Percentiles rank a stretch among this genome's conserved stretches.
phyloP scores from a whole-genome alignment of 1,139 yeast species.

The Candida gigantensis region DNA sequence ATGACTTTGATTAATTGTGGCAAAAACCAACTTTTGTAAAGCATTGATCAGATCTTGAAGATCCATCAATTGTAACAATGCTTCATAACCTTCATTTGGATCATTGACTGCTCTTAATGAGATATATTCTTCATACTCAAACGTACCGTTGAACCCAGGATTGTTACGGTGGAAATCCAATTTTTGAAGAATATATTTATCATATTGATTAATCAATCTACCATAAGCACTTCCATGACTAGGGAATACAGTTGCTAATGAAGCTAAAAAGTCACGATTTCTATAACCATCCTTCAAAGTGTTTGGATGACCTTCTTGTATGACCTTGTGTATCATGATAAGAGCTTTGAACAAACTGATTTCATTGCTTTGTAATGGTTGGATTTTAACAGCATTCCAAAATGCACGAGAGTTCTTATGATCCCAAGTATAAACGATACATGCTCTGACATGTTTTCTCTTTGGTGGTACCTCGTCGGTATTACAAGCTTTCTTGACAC shows the following conservation, averaged over 20 bases:
- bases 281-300: constrained; percentile 80
- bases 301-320: constrained; percentile 94
- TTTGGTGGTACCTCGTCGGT: constrained; percentile 91
- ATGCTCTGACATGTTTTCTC: constrained; percentile 90
- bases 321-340: constrained; percentile 85
- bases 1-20: constrained; percentile 65
- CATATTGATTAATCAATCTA: constrained; percentile 76
- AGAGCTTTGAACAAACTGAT: constrained; percentile 86
- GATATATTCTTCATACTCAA: constrained; percentile 93
- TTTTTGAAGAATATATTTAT: constrained; percentile 66
- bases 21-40: constrained; percentile 74
- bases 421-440: constrained; percentile 96
- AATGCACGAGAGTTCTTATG: constrained; percentile 83
- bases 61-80: constrained; percentile 81
- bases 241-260: constrained; percentile 45
- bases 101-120: constrained; percentile 86
- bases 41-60: constrained; percentile 84
- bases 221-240: constrained; percentile 58
- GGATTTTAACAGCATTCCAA: constrained; percentile 81
- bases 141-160: constrained; percentile 90
- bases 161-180: constrained; percentile 82
- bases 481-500: constrained; percentile 85
- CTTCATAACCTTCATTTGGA: constrained; percentile 94
- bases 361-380: constrained; percentile 81
- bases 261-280: constrained; percentile 51